Percentiles rank a stretch among this genome's conserved stretches.
phyloP scores from a whole-genome alignment of 495 filamentous ascomycete species.

The Aspergillus haitiensis region DNA sequence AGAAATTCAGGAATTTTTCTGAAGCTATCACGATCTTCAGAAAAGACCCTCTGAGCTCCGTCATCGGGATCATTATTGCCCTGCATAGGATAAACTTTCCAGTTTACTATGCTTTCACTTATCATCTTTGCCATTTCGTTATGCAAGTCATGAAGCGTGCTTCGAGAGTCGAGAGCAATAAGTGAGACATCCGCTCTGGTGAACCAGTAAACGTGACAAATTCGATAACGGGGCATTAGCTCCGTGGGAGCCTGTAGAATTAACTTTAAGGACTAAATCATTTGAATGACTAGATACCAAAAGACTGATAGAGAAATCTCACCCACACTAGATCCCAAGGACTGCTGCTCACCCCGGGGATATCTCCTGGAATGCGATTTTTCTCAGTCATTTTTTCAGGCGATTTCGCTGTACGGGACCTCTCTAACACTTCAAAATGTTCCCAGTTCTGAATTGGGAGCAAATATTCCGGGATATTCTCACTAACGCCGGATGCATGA shows the following conservation, averaged over 20 bases:
- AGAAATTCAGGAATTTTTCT: not conserved
- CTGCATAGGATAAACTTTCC: not conserved
- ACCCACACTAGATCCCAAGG: not conserved
- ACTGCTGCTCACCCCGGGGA: not conserved
- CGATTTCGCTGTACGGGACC: not conserved
- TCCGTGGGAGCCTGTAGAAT: not conserved
- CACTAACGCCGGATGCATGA: not conserved
- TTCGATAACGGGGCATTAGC: not conserved
- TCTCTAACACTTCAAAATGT: not conserved
- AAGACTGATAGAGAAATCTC: not conserved
- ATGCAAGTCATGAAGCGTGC: not conserved
- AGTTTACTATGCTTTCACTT: not conserved
- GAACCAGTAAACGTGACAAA: conserved; percentile 1
- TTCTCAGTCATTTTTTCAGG: not conserved
- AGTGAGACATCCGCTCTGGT: not conserved
- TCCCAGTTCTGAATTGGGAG: not conserved
- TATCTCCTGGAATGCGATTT: not conserved
- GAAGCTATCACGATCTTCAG: not conserved
- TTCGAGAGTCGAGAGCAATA: not conserved
- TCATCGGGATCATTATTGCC: not conserved
- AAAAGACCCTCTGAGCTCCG: not conserved
- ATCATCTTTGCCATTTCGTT: not conserved
- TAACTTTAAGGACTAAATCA: not conserved
- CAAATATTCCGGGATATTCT: not conserved
- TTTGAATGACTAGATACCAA: not conserved